Base-by-base conservation (phyloP, 2,329 filamentous ascomycete species). In the Aspergillus alliaceus region DNA sequence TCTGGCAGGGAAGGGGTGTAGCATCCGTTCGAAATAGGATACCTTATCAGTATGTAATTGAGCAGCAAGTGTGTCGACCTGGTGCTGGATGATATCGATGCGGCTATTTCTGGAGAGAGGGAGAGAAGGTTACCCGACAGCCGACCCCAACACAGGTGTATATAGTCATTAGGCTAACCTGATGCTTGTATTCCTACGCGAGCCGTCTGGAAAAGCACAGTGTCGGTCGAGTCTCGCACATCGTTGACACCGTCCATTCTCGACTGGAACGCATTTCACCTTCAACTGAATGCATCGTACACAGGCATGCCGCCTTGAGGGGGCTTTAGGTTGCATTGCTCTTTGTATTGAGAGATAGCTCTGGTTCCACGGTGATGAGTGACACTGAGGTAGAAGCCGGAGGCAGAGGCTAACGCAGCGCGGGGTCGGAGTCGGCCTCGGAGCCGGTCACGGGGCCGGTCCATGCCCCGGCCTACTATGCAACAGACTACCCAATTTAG, bases 161-260 rank as follows among this genome's bases (percentile, higher is more conserved):
- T 39, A 51, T 39, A 3, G 18, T 35, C 48, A 51, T 35, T 51
- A 15, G 48, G 48, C 48, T 51, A 35, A 51, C 48, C 48, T 51
- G 48, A 51, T 51, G 48, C 34, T 51, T 51, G 48, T 37, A 51
- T 51, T 51, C 31, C 31, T 51, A 35, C 48, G 48, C 24, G 48
- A 51, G 48, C 48, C 31, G 48, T 51, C 48, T 51, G 48, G 48
- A 51, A 51, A 51, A 51, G 48, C 31, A 47, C 42, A 51, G 48
- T 27, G 48, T 51, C 48, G 48, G 24, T 51, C 32, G 32, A 51
- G 48, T 39, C 48, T 51, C 31, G 48, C 48, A 39, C 48, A 51
- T 39, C 48, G 48, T 37, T 51, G 31, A 51, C 48, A 37, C 34
- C 20, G 48, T 51, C 29, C n/a, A 51, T 51, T 39, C 48, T 51